Evolutionary conservation across 1,139 yeast genomes (phyloP).

Genomic region (Magnusiomyces sp.): DNA sequence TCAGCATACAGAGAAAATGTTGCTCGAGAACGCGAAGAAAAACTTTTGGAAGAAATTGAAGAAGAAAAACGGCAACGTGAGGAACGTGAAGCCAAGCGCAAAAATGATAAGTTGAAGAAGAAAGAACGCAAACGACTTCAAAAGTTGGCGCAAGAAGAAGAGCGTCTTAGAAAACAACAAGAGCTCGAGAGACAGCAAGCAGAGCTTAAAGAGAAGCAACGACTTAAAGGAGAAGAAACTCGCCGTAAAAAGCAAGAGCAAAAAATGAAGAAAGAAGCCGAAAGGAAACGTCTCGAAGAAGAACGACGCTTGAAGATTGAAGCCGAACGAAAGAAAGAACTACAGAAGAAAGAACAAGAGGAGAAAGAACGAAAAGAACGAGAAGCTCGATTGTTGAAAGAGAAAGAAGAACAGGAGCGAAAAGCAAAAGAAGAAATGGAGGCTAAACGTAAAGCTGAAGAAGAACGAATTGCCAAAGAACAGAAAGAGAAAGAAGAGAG

Average conservation of each 20-base stretch:
- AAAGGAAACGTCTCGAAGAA: conserved; percentile 30
- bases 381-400: conserved; percentile 31
- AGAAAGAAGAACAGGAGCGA: conserved; percentile 30
- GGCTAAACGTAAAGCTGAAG: conserved; percentile 16
- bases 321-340: conserved; percentile 38
- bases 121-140: conserved; percentile 67
- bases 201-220: conserved; percentile 37
- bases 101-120: conserved; percentile 64
- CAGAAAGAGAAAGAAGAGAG: conserved; percentile 11
- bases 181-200: conserved; percentile 46
- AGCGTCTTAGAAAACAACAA: conserved; percentile 50
- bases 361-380: conserved; percentile 38
- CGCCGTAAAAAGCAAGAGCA: conserved; percentile 45
- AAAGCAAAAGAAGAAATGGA: conserved; percentile 16
- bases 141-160: conserved; percentile 71
- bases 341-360: conserved; percentile 31
- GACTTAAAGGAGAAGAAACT: conserved; percentile 47
- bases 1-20: conserved; percentile 66
- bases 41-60: conserved; percentile 68
- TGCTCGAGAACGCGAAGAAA: conserved; percentile 65
- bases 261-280: conserved; percentile 41
- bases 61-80: conserved; percentile 63
- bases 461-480: conserved; percentile 10
- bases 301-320: conserved; percentile 27
- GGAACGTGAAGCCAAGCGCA: conserved; percentile 64